Evolutionary conservation across 805 yeast genomes (phyloP), one percentile per base, ranked within the genome.

Genomic region (Metschnikowia matae): DNA sequence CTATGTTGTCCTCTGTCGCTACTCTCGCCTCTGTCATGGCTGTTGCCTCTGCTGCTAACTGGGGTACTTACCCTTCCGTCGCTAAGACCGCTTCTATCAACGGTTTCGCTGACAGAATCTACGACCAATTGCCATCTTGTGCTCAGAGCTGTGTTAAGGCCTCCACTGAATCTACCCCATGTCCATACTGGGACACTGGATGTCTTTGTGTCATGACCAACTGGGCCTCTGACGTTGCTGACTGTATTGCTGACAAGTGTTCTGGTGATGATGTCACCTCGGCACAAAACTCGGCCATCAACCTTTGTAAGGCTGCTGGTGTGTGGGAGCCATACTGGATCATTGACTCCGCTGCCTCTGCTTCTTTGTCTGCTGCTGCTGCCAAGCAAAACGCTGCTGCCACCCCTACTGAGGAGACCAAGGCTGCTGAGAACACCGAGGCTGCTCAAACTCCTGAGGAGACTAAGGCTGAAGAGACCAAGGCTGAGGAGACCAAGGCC

Each of bases 101-200:
- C 53, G 76, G 76, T 51, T 71, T 71, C 50, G 75, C 75, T 45
- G 76, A 71, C 60, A 49, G 45, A 26, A 65, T 71, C 50, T 66
- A 66, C 54, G 62, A 46, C 53, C 51, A 51, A n/a, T 59, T 67
- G 48, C 74, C 76, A 17, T 53, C 58, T 13, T 71, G 76, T 61
- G 76, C 74, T 36, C 62, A 69, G 51, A 40, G 52, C 3, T 71
- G 76, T 63, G 66, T 70, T 26, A 55, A 48, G 41, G 56, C 57
- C 40, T 58, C 64, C 49, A 69, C 75, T 43, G 66, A 67, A 8
- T 54, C 58, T 40, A 69, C 75, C 18, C 75, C 75, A 43, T 72
- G 77, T 54, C 77, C 77, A 44, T 70, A 70, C 66, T 72, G 76
- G 75, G 77, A 72, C 57, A 66, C 76, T 43, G 77, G 77, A 23